phyloP scores from a whole-genome alignment of 371 early-diverging fungal genomes.

The Mortierella polycephala region DNA sequence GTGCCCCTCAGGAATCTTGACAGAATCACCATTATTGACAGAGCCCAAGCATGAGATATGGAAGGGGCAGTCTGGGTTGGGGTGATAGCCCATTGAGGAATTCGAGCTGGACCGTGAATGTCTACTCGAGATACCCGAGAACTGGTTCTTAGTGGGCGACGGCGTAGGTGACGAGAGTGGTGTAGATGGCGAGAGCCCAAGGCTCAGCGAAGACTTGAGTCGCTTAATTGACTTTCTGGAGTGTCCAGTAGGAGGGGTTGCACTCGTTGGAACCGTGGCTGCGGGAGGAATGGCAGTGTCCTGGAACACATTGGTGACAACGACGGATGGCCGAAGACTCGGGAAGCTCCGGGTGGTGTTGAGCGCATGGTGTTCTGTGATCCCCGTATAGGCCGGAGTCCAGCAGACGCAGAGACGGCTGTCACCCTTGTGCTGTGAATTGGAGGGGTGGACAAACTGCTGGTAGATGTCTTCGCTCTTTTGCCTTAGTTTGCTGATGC shows the following conservation, averaged over 20 bases:
- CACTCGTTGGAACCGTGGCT: background rate
- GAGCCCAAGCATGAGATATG: conserved; percentile 21
- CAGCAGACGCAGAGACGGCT: conserved; percentile 39
- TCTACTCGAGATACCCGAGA: conserved; percentile 25
- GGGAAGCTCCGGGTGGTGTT: conserved; percentile 31
- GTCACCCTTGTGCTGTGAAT: conserved; percentile 4
- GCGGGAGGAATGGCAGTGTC: background rate
- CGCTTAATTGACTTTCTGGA: conserved; percentile 46
- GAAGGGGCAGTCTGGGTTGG: conserved; percentile 43
- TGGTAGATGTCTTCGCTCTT: conserved; percentile 45
- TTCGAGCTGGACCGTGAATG: conserved; percentile 50
- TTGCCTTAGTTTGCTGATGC: conserved; percentile 50
- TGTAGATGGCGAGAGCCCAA: conserved; percentile 10
- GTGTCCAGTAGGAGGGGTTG: background rate
- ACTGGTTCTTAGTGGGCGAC: conserved; percentile 39
- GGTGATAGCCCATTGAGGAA: conserved; percentile 36
- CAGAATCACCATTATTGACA: background rate
- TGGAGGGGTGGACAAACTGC: conserved; percentile 30
- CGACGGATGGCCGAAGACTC: conserved; percentile 23
- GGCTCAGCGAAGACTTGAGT: conserved; percentile 32
- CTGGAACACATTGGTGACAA: conserved; percentile 18
- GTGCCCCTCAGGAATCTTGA: conserved; percentile 1
- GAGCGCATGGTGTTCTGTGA: conserved; percentile 26
- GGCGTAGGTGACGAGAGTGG: conserved; percentile 15
- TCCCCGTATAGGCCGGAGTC: conserved; percentile 40